Percentiles rank a stretch among this genome's conserved stretches.
These are phyloP conservation scores for Cadophora luteo-olivacea DNA, from an alignment of 2,329 filamentous ascomycete genomes.

Conservation along the genomic window DNA sequence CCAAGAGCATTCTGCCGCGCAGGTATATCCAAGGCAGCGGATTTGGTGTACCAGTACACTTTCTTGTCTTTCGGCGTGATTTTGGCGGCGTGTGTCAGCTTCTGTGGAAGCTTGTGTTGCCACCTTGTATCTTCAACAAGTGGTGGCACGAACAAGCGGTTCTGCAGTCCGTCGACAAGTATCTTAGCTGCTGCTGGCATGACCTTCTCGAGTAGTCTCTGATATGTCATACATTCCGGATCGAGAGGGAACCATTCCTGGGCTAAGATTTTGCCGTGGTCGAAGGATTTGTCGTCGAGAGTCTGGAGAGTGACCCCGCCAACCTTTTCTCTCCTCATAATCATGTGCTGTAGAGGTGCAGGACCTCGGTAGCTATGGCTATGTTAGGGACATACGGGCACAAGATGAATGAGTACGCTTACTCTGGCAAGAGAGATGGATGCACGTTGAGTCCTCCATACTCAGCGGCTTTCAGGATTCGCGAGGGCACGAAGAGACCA, in stretches of 20 bases:
- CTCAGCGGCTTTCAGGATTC: slow-evolving; percentile 71
- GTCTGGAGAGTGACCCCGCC: slow-evolving; percentile 90
- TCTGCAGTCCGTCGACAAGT: slow-evolving; percentile 69
- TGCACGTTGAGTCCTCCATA: slow-evolving; percentile 95
- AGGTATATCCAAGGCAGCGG: not conserved
- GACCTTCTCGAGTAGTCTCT: slow-evolving; percentile 59
- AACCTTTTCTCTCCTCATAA: slow-evolving; percentile 64
- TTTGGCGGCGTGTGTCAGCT: slow-evolving; percentile 70
- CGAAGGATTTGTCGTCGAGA: slow-evolving; percentile 76
- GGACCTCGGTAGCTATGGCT: slow-evolving; percentile 74
- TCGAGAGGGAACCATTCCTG: slow-evolving; percentile 69
- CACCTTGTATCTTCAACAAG: slow-evolving; percentile 37
- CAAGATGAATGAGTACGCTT: slow-evolving; percentile 40
- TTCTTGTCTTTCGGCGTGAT: slow-evolving; percentile 68
- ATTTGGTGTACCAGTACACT: slow-evolving; percentile 1
- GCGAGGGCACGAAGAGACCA: slow-evolving; percentile 82
- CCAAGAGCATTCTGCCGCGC: slow-evolving; percentile 63
- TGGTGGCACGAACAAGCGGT: slow-evolving; percentile 70
- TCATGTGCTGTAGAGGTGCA: slow-evolving; percentile 85
- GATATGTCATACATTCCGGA: slow-evolving; percentile 52
- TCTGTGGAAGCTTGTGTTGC: slow-evolving; percentile 24
- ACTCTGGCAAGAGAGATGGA: slow-evolving; percentile 88
- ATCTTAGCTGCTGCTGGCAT: slow-evolving; percentile 72
- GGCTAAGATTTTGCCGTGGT: slow-evolving; percentile 76
- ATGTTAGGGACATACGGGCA: slow-evolving; percentile 17